Percentiles rank a stretch among this genome's conserved stretches.
These are phyloP conservation scores for Entamoeba dispar DNA, from an alignment of 208 protist species.

Conservation along the genomic window DNA sequence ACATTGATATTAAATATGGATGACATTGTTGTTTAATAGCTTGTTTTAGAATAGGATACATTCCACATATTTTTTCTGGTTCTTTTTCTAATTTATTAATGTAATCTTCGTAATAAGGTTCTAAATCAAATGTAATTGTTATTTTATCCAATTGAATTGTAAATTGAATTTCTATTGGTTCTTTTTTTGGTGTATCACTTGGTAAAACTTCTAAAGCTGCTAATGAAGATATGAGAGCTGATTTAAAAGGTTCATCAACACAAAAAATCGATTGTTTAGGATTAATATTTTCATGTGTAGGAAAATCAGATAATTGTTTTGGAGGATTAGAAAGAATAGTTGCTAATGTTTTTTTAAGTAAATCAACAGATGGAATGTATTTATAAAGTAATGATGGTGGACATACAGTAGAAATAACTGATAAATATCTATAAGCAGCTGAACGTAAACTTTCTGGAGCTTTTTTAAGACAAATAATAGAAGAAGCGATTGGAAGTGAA, in stretches of 20 bases:
- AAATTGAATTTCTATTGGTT: not conserved
- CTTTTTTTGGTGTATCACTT: not conserved
- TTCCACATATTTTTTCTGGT: not conserved
- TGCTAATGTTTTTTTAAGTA: not conserved
- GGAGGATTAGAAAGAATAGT: not conserved
- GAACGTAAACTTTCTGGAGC: not conserved
- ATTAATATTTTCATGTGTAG: not conserved
- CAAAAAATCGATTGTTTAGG: not conserved
- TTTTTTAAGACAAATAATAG: not conserved
- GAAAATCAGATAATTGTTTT: not conserved
- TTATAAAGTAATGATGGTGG: not conserved
- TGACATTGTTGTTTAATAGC: not conserved
- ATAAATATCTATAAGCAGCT: not conserved
- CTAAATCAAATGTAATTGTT: not conserved
- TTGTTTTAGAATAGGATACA: not conserved
- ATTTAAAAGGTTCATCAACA: not conserved
- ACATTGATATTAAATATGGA: not conserved
- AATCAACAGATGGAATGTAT: not conserved
- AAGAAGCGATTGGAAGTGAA: not conserved
- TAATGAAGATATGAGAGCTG: not conserved
- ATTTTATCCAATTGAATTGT: not conserved
- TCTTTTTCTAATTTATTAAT: not conserved
- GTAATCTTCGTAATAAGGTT: not conserved
- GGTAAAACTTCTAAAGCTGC: not conserved
- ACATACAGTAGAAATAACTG: not conserved